phyloP scores from a whole-genome alignment of 2,329 filamentous ascomycete genomes.

The Aspergillus flavus region DNA sequence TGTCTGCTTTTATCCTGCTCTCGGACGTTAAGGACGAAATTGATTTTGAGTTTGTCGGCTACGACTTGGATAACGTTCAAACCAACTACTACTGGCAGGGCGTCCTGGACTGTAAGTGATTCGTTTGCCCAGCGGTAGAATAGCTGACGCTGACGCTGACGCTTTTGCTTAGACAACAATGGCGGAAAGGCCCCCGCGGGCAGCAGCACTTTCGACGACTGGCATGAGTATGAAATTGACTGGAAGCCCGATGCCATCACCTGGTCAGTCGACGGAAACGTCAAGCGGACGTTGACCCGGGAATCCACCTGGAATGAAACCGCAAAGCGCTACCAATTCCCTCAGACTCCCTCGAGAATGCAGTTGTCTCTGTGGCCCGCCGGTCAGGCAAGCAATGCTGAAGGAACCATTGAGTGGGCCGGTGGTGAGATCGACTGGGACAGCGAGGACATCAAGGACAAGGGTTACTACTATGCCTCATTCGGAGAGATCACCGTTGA shows the following conservation, averaged over 20 bases:
- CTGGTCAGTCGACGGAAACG: conserved; percentile 83
- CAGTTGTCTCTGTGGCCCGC: conserved; percentile 97
- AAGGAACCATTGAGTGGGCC: conserved; percentile 89
- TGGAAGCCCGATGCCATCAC: conserved; percentile 86
- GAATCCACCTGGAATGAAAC: conserved; percentile 85
- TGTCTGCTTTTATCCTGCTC: conserved; percentile 96
- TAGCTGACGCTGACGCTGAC: not conserved
- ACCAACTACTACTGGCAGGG: conserved; percentile 98
- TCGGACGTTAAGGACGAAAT: conserved; percentile 98
- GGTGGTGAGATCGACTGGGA: conserved; percentile 90
- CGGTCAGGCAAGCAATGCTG: conserved; percentile 73
- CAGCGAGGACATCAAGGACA: conserved; percentile 73
- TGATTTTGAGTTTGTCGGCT: conserved; percentile 92
- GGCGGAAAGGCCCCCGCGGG: conserved; percentile 66
- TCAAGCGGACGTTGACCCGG: conserved; percentile 69
- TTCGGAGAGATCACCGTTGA: conserved; percentile 77
- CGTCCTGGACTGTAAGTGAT: conserved; percentile 79
- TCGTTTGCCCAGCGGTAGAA: not conserved
- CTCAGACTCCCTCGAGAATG: conserved; percentile 86
- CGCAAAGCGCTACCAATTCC: conserved; percentile 78
- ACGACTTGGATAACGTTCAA: conserved; percentile 75
- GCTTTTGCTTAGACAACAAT: conserved; percentile 66
- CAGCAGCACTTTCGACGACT: conserved; percentile 72
- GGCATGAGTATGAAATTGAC: conserved; percentile 88
- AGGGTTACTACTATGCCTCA: conserved; percentile 86